Percentiles rank a stretch among this genome's conserved stretches.
Conservation (phyloP, 331 rosid genomes). For the Dryas integrifolia region DNA sequence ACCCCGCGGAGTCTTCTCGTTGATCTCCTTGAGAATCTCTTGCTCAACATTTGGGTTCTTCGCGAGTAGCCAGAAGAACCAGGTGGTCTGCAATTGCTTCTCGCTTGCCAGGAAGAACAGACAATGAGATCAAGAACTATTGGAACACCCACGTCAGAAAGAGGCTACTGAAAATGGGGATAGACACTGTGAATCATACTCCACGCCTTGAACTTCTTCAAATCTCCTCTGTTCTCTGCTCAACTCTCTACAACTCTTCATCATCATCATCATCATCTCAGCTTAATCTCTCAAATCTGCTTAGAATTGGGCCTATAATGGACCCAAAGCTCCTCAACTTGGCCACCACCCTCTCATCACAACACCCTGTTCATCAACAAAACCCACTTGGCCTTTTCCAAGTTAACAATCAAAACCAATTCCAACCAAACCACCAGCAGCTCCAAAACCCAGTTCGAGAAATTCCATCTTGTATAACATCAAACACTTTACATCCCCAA, state of each 20-base stretch:
- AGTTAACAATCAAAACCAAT: slow-evolving; percentile 29
- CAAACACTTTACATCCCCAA: not conserved
- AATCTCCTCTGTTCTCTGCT: slow-evolving; percentile 46
- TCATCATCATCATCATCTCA: slow-evolving; percentile 2
- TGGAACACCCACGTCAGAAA: slow-evolving; percentile 71
- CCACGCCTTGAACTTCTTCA: slow-evolving; percentile 59
- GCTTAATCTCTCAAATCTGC: slow-evolving; percentile 24
- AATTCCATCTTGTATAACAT: slow-evolving; percentile 13
- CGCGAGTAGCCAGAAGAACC: too few species aligned
- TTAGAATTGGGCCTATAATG: slow-evolving; percentile 24
- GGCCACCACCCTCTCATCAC: slow-evolving; percentile 46
- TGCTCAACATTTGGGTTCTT: not conserved
- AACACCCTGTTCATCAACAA: slow-evolving; percentile 26
- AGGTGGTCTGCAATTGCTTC: slow-evolving; percentile 82
- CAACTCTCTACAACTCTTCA: slow-evolving; percentile 35
- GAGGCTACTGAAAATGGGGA: slow-evolving; percentile 63
- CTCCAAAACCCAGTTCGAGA: slow-evolving; percentile 27
- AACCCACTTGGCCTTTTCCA: slow-evolving; percentile 21
- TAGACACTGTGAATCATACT: slow-evolving; percentile 67
- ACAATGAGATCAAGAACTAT: slow-evolving; percentile 69
- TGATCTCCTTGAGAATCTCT: too few species aligned
- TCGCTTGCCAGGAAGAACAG: slow-evolving; percentile 70
- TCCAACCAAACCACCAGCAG: slow-evolving; percentile 25
- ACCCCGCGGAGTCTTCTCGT: too few species aligned
- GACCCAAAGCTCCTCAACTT: slow-evolving; percentile 41